Conservation (phyloP, 768 basidiomycete genomes). For the Cystofilobasidium ferigula region DNA sequence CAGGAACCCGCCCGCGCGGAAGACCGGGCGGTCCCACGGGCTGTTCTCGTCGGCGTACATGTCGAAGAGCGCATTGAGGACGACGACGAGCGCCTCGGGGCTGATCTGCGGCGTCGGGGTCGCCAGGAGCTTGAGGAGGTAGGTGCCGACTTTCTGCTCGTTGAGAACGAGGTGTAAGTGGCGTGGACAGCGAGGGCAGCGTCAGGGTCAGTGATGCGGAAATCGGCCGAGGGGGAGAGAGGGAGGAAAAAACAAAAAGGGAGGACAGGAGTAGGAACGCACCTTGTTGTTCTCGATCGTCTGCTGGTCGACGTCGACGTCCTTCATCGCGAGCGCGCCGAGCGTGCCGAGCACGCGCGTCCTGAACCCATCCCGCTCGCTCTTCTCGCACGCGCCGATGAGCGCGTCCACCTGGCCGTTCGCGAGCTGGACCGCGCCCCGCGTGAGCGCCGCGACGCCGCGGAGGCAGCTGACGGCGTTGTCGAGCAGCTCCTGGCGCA, state of each 20-base stretch:
- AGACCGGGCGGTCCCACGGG: slow-evolving; percentile 66
- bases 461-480: slow-evolving; percentile 54
- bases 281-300: slow-evolving; percentile 59
- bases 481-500: slow-evolving; percentile 66
- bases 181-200: too few species aligned
- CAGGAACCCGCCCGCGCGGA: slow-evolving; percentile 53
- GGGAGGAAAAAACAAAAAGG: neutral
- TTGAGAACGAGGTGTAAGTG: too few species aligned
- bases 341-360: slow-evolving; percentile 70
- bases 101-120: slow-evolving; percentile 24
- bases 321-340: slow-evolving; percentile 62
- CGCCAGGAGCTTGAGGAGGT: slow-evolving; percentile 32
- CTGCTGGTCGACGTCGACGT: slow-evolving; percentile 40
- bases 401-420: slow-evolving; percentile 17
- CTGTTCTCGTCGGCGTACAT: slow-evolving; percentile 80
- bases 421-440: slow-evolving; percentile 10
- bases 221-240: neutral
- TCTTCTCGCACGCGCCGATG: slow-evolving; percentile 6
- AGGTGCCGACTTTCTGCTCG: slow-evolving; percentile 34
- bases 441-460: slow-evolving; percentile 60
- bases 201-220: too few species aligned
- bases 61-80: slow-evolving; percentile 72
- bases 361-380: slow-evolving; percentile 50
- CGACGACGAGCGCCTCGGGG: slow-evolving; percentile 63
- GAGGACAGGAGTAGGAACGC: slow-evolving; percentile 1